Evolutionary conservation across 2,329 filamentous ascomycete genomes (phyloP), one percentile per base, ranked within the genome.

Genomic region (Pseudogymnoascus sp.): DNA sequence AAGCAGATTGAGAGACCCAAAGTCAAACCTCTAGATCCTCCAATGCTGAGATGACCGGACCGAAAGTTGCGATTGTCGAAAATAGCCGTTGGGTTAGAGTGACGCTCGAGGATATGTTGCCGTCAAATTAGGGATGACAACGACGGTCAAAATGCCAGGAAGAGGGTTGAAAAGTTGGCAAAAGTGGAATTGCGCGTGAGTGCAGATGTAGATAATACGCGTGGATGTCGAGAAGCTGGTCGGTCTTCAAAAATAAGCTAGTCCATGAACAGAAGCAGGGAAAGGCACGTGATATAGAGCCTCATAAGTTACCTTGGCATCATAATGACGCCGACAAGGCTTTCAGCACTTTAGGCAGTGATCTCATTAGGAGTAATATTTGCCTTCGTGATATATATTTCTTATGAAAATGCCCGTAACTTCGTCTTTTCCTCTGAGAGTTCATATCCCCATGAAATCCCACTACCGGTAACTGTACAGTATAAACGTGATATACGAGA

Each of bases 1-100:
- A 71, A 73, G 70, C 66, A 73, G 71, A 70, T 71, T 66, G 72
- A 73, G 67, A 72, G 70, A 73, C 70, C 70, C 69, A 69, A 70
- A 67, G 69, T 72, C 72, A 73, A 74, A 73, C 71, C 72, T 73
- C 72, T 68, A 66, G 68, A 64, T 69, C 68, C 68, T 66, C 67
- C 69, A 69, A 70, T 66, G 66, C 23, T 40, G 56, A 60, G 56
- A 37, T 34, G 50, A 56, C 50, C 50, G 50, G 28, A 56, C 50
- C 28, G 50, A 34, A 56, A 34, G 50, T 34, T 56, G 50, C 28
- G 28, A 34, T 53, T 53, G 50, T 12, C 25, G n/a, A 56, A 18
- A 56, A 11, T 56, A 34, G 28, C 10, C n/a, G n/a, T 18, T 34
- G 18, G 25, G n/a, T 34, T 34, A 56, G 28, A 28, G n/a, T 34